Percentiles rank a stretch among this genome's conserved stretches.
phyloP scores from a whole-genome alignment of 192 early-diverging fungal species.

The Rhizoclosmatium globosum region DNA sequence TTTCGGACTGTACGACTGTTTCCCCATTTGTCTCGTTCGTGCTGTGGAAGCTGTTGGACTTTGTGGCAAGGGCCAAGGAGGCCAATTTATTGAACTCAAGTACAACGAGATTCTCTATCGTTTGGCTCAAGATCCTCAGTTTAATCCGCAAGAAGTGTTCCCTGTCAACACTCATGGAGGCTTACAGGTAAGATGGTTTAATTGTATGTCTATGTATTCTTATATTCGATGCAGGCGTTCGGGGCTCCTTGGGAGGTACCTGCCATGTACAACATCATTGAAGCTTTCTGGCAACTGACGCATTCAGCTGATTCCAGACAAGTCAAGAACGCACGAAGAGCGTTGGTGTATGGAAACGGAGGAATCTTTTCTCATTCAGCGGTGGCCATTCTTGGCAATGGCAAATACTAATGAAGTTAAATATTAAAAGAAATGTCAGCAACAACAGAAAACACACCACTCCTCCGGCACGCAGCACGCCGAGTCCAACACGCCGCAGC shows the following conservation, averaged over 20 bases:
- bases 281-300: slow-evolving; percentile 48
- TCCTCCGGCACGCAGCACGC: too few species aligned
- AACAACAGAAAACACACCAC: too few species aligned
- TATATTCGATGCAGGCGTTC: slow-evolving; percentile 40
- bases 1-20: slow-evolving; percentile 60
- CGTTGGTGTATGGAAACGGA: slow-evolving; percentile 58
- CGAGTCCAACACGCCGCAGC: too few species aligned
- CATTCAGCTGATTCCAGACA: slow-evolving; percentile 44
- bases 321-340: slow-evolving; percentile 43
- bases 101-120: slow-evolving; percentile 49
- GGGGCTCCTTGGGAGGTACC: slow-evolving; percentile 62
- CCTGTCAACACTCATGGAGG: slow-evolving; percentile 60
- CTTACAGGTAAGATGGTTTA: slow-evolving; percentile 17
- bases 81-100: slow-evolving; percentile 45
- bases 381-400: slow-evolving; percentile 48
- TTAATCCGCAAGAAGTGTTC: slow-evolving; percentile 54
- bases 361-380: slow-evolving; percentile 52
- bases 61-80: slow-evolving; percentile 52
- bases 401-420: slow-evolving; percentile 30
- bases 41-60: slow-evolving; percentile 58
- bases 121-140: slow-evolving; percentile 34
- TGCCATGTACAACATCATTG: slow-evolving; percentile 60
- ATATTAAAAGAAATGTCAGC: too few species aligned
- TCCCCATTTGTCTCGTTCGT: slow-evolving; percentile 57
- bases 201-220: background rate